phyloP scores from a whole-genome alignment of 176 grass and related monocot species.

The Oryza officinalis region DNA sequence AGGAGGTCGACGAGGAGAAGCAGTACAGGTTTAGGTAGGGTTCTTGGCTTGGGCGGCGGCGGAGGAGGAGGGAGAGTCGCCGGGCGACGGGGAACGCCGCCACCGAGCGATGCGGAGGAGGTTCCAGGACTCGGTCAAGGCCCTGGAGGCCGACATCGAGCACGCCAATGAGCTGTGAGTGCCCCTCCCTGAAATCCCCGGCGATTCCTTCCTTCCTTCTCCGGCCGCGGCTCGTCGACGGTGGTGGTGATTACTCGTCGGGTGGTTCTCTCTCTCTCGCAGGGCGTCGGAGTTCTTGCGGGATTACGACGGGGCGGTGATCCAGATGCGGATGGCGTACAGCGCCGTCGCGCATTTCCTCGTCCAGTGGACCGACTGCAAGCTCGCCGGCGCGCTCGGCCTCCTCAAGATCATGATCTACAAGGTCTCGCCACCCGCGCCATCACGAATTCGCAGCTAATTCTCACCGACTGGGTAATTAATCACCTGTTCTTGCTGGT shows the following conservation, averaged over 20 bases:
- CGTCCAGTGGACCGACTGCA: conserved; percentile 62
- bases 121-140: conserved; percentile 61
- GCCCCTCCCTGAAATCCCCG: background rate
- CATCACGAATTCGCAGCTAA: too few species aligned
- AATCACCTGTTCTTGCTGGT: background rate
- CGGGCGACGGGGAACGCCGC: background rate
- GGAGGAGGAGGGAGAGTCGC: background rate
- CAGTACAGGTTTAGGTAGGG: conserved; percentile 21
- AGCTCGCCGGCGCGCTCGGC: conserved; percentile 54
- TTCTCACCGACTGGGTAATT: too few species aligned
- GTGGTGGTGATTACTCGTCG: background rate
- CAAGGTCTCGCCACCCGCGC: conserved; percentile 34
- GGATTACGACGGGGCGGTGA: conserved; percentile 55
- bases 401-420: conserved; percentile 61
- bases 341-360: conserved; percentile 62
- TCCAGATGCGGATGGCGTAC: conserved; percentile 73
- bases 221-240: background rate
- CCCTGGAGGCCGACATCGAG: conserved; percentile 63
- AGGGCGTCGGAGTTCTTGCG: conserved; percentile 54
- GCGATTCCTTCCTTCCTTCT: background rate
- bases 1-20: background rate
- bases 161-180: conserved; percentile 68
- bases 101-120: conserved; percentile 34
- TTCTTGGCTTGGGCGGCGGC: background rate
- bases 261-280: background rate